A percentile compares a stretch with the other conserved stretches of the same genome.
Evolutionary conservation across 1,284 basidiomycete genomes (phyloP).

Genomic region (Ceratobasidium sp.): DNA sequence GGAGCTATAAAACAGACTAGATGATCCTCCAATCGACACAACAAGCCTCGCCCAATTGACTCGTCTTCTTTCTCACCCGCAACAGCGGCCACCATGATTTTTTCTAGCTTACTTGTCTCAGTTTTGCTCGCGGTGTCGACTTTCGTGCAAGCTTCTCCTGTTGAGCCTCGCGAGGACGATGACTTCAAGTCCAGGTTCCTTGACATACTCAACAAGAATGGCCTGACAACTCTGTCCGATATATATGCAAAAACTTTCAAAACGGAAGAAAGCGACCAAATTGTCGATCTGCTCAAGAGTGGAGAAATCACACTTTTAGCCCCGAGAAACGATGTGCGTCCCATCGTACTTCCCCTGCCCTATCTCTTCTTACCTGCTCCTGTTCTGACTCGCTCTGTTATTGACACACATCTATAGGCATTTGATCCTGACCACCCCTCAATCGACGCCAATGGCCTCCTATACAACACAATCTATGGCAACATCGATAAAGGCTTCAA

Average conservation of each 20-base stretch:
- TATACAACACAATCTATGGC: slow-evolving; percentile 3
- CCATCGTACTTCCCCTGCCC: background rate
- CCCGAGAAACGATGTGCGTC: slow-evolving; percentile 7
- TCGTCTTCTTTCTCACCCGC: background rate
- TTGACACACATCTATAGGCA: background rate
- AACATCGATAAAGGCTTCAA: slow-evolving; percentile 1
- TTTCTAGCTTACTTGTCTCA: background rate
- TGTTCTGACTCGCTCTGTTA: too few relatives aligned
- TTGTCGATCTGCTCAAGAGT: slow-evolving; percentile 5
- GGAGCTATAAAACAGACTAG: background rate
- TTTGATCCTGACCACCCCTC: background rate
- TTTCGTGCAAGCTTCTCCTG: background rate
- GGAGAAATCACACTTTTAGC: background rate
- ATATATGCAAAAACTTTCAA: background rate
- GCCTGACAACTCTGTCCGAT: background rate
- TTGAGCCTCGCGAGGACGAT: background rate
- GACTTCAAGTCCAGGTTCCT: background rate
- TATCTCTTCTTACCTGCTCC: background rate
- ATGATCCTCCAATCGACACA: background rate
- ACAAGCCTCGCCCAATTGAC: background rate
- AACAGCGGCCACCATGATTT: background rate
- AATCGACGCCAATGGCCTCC: background rate
- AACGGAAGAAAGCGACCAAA: background rate
- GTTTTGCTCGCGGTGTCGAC: background rate
- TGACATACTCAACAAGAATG: background rate